Base-by-base conservation (phyloP, 2,329 filamentous ascomycete genomes). In the Hirsutella thompsonii region DNA sequence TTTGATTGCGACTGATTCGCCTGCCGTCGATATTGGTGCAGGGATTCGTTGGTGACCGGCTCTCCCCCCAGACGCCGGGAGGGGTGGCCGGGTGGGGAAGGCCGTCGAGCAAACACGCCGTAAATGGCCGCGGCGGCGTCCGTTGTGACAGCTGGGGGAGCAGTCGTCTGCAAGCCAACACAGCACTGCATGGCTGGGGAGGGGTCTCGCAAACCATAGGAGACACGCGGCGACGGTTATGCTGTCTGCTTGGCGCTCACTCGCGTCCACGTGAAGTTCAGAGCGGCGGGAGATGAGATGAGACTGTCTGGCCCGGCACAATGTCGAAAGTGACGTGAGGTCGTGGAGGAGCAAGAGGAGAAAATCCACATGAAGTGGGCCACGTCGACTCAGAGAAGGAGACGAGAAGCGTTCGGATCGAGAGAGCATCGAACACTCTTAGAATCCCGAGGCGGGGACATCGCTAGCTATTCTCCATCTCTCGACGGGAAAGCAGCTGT, bases 81-180 rank as follows among this genome's bases (percentile, higher is more conserved):
- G 54, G 53, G 53, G 53, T 54, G 49, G 52, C 40, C 37, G 37
- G 30, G 44, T 47, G 44, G 40, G 40, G 44, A 20, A 34, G 43
- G 56, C 60, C 64, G 66, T 55, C 57, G 56, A 54, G 47, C 49
- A 50, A 51, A 55, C 53, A 48, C 45, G 48, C 44, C 43, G 70
- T 72, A 61, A 65, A 46, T 52, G 51, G 43, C 45, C 44, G 46
- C 48, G 47, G 53, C 44, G 52, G 47, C 49, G 47, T 38, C 42
- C 46, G 44, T 52, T 52, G 56, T 56, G 54, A 55, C 53, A 57
- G 61, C 52, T 58, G 52, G 56, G 63, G 56, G 58, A 18, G 58
- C 59, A 60, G 44, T 60, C 58, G 58, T 59, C 58, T 68, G 67
- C 62, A 63, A 55, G 55, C 61, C 63, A 67, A 59, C 63, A 52